Percentiles rank a stretch among this genome's conserved stretches.
phyloP scores from a whole-genome alignment of 305 asterid genomes.

The Solanum hybrid region DNA sequence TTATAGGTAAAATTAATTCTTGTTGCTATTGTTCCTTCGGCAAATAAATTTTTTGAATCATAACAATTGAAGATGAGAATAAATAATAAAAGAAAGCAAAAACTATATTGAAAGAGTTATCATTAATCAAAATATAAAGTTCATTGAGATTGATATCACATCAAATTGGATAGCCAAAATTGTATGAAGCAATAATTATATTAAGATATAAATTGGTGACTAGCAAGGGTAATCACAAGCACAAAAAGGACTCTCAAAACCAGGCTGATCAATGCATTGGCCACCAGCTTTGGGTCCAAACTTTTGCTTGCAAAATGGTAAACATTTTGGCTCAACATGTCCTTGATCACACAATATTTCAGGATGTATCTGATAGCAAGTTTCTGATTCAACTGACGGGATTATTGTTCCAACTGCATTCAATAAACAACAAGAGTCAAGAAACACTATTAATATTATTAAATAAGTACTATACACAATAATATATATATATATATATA shows the following conservation, averaged over 20 bases:
- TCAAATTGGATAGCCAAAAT: not conserved
- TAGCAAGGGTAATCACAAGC: not conserved
- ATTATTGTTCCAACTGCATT: not conserved
- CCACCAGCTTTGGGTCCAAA: not conserved
- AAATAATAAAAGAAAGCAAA: not conserved
- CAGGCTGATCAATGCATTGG: not conserved
- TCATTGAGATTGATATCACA: not conserved
- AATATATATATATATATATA: not conserved
- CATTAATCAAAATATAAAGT: not conserved
- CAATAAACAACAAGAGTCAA: not conserved
- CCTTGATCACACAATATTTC: not conserved
- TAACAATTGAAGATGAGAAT: not conserved
- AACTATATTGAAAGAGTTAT: not conserved
- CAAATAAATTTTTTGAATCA: not conserved
- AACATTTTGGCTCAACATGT: not conserved
- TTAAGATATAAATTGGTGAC: not conserved
- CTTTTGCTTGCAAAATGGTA: not conserved
- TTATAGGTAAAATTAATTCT: too few species aligned
- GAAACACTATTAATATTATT: not conserved
- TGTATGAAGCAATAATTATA: not conserved
- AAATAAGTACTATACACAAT: not conserved
- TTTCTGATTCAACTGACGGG: not conserved
- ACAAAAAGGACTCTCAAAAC: not conserved
- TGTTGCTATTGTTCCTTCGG: too few species aligned
- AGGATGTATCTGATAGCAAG: not conserved